Base-by-base conservation (phyloP, 768 basidiomycete genomes). In the Panaeolus papilionaceus region DNA sequence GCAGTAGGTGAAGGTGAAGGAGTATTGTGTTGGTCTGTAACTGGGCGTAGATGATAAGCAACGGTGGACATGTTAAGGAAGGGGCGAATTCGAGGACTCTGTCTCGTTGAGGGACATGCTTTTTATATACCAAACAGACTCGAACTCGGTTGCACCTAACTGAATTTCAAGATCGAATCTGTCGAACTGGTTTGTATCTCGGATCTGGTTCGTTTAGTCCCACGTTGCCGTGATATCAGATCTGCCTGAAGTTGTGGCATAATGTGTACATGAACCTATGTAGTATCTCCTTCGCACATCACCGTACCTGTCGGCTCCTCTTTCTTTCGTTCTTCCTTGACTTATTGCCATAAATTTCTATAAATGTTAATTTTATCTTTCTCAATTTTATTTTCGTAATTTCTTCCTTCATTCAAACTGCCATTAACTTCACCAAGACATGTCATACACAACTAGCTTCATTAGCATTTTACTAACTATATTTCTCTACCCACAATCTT, bases 11-110 rank as follows among this genome's bases (percentile, higher is more conserved):
- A 86, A 14, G 88, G 83, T 39, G 87, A 86, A 62, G 84, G 83
- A 5, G 83, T 79, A 2, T 16, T 12, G 5, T 44, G 42, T 54
- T 69, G 73, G 64, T 83, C 79, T 3, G 82, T 73, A 67, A 89
- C 85, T 40, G 88, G 89, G 65, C 88, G 87, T 49, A 89, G 86
- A 72, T 85, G 85, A 79, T 83, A 88, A 61, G 81, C 33, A 28
- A 58, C 70, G 71, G 78, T 75, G 63, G 72, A 71, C 68, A 73
- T 73, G 70, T 74, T 65, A 71, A 40, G 66, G 70, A 26, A 63
- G 28, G 33, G 28, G 28, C 58, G 39, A 71, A 62, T 54, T 58
- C 61, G 69, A 71, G 64, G 69, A 62, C 7, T 49, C 47, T 49
- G 66, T 66, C 61, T 64, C 42, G 61, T 67, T 72, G 69, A 70